These are phyloP conservation scores for Pyrus hybrid DNA, from an alignment of 331 rosid species.

Conservation along the genomic window DNA sequence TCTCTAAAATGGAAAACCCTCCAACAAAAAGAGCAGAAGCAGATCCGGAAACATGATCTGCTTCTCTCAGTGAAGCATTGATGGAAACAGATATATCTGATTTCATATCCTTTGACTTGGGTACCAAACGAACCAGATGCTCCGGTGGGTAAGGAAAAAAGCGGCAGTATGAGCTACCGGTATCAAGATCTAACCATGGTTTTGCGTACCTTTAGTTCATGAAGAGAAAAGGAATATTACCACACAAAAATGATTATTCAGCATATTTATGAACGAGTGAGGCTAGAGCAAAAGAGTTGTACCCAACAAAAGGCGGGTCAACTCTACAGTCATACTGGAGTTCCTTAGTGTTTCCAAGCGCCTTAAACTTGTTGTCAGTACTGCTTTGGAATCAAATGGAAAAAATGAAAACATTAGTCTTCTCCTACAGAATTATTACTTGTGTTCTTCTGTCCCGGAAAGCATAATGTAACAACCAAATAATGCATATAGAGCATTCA, in stretches of 20 bases:
- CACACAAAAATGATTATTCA: slow-evolving; percentile 1
- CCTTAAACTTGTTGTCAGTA: slow-evolving; percentile 26
- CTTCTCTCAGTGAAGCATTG: slow-evolving; percentile 54
- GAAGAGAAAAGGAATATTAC: slow-evolving; percentile 10
- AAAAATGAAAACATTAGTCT: slow-evolving; percentile 1
- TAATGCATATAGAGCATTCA: background rate
- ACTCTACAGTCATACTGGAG: slow-evolving; percentile 61
- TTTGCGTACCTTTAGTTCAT: slow-evolving; percentile 59
- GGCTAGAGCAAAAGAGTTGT: slow-evolving; percentile 15
- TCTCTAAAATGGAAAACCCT: slow-evolving; percentile 73
- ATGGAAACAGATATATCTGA: slow-evolving; percentile 61
- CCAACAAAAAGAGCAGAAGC: slow-evolving; percentile 81
- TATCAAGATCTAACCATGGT: slow-evolving; percentile 79
- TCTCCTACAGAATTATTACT: background rate
- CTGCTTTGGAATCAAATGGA: slow-evolving; percentile 17
- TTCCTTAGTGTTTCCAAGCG: slow-evolving; percentile 33
- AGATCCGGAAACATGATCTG: slow-evolving; percentile 56
- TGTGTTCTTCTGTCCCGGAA: background rate
- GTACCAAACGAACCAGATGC: slow-evolving; percentile 62
- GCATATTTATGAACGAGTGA: background rate
- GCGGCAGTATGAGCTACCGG: slow-evolving; percentile 67
- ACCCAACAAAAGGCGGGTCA: slow-evolving; percentile 91
- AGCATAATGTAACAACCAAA: background rate
- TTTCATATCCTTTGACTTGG: slow-evolving; percentile 63
- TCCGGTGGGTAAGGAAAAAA: slow-evolving; percentile 88